Evolutionary conservation across 2,329 filamentous ascomycete species (phyloP).

Genomic region (Cercospora zeina): DNA sequence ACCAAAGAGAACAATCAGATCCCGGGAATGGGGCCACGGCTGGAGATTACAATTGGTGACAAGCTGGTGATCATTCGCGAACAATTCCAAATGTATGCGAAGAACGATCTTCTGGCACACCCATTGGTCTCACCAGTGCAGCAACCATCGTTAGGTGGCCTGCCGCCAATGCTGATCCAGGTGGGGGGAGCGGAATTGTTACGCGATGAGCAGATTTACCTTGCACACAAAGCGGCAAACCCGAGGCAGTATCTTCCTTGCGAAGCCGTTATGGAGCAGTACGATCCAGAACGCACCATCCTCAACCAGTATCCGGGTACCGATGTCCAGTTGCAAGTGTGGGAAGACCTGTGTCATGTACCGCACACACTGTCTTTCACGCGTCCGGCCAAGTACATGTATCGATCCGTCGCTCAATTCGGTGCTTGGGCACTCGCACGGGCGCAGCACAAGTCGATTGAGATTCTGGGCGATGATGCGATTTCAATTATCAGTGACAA

Average conservation of each 20-base stretch:
- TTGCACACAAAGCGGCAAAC: conserved; percentile 91
- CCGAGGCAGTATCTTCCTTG: conserved; percentile 73
- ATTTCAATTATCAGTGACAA: conserved; percentile 71
- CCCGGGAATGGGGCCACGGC: conserved; percentile 38
- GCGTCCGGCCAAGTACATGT: conserved; percentile 95
- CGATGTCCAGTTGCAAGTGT: conserved; percentile 89
- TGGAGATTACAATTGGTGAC: conserved; percentile 71
- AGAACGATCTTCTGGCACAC: conserved; percentile 81
- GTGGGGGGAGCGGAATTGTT: conserved; percentile 86
- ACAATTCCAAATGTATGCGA: conserved; percentile 85
- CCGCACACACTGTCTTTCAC: conserved; percentile 93
- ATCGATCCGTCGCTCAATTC: conserved; percentile 86
- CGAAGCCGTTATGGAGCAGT: conserved; percentile 62
- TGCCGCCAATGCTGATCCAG: conserved; percentile 84
- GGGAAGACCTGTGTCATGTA: conserved; percentile 94
- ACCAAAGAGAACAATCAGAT: conserved; percentile 26
- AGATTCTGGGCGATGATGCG: conserved; percentile 76
- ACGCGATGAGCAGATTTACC: conserved; percentile 89
- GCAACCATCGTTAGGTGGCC: conserved; percentile 82
- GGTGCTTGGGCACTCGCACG: conserved; percentile 85
- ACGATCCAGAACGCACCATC: conserved; percentile 55
- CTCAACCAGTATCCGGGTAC: conserved; percentile 75
- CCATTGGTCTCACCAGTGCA: conserved; percentile 87
- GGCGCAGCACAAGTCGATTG: conserved; percentile 76
- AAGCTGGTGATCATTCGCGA: conserved; percentile 74